Percentiles rank a stretch among this genome's conserved stretches.
Evolutionary conservation across 192 early-diverging fungal genomes (phyloP).

Genomic region (Mortierella claussenii): DNA sequence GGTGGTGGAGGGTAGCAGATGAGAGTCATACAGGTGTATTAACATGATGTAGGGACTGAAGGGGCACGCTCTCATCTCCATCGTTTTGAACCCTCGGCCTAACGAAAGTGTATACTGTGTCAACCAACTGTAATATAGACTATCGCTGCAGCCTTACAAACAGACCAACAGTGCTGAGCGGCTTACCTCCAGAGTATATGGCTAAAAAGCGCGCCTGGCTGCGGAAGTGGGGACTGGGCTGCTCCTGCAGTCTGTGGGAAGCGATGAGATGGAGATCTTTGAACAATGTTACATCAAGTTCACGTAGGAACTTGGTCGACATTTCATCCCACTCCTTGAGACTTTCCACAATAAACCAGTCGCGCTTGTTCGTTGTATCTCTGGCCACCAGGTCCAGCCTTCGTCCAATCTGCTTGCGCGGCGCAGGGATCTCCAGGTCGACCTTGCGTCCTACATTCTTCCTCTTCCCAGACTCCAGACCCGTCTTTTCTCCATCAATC

Average conservation of each 20-base stretch:
- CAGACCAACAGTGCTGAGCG: neutral
- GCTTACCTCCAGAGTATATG: constrained; percentile 50
- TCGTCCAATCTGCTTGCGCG: neutral
- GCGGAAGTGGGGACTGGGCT: constrained; percentile 8
- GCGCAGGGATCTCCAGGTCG: neutral
- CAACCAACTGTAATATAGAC: constrained; percentile 1
- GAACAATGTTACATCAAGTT: constrained; percentile 34
- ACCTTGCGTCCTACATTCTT: neutral
- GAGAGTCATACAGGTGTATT: constrained; percentile 12
- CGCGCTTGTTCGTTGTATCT: neutral
- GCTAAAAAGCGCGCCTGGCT: constrained; percentile 34
- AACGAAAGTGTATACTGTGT: too few species aligned
- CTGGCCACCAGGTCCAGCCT: constrained; percentile 6
- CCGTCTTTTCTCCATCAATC: constrained; percentile 7
- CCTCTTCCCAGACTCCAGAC: neutral
- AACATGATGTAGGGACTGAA: constrained; percentile 23
- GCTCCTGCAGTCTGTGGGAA: constrained; percentile 42
- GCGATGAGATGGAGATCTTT: constrained; percentile 40
- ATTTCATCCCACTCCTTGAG: constrained; percentile 30
- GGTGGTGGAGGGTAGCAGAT: constrained; percentile 19
- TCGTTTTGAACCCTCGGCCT: constrained; percentile 45
- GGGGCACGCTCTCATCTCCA: constrained; percentile 19
- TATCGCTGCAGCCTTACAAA: constrained; percentile 1
- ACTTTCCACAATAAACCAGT: constrained; percentile 8
- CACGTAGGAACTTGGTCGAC: constrained; percentile 36